phyloP scores from a whole-genome alignment of 352 stramenopile species.

The Pythium rhizo-oryzae region DNA sequence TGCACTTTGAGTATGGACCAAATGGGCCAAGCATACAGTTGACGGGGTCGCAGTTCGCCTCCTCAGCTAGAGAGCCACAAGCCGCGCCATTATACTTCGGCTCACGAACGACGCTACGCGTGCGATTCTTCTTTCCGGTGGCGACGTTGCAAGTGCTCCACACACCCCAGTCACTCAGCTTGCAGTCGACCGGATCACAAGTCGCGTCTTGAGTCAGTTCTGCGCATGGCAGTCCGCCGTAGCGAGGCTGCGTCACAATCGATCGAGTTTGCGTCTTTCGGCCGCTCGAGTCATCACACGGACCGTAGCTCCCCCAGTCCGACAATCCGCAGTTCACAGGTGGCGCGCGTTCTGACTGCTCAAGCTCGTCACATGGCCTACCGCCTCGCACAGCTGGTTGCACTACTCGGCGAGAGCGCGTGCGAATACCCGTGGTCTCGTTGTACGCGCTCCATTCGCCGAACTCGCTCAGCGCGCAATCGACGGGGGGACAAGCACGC shows the following conservation, averaged over 20 bases:
- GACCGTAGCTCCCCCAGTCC: constrained; percentile 47
- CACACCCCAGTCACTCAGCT: constrained; percentile 43
- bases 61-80: constrained; percentile 43
- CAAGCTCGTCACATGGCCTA: constrained; percentile 34
- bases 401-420: constrained; percentile 17
- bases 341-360: constrained; percentile 36
- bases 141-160: constrained; percentile 48
- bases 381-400: constrained; percentile 41
- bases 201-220: constrained; percentile 33
- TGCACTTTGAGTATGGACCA: constrained; percentile 10
- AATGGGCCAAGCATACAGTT: constrained; percentile 32
- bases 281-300: constrained; percentile 35
- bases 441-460: constrained; percentile 30
- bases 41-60: constrained; percentile 39
- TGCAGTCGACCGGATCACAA: constrained; percentile 53
- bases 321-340: constrained; percentile 57
- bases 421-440: constrained; percentile 21
- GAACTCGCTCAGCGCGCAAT: constrained; percentile 30
- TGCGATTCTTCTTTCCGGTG: constrained; percentile 37
- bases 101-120: constrained; percentile 33
- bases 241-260: constrained; percentile 46
- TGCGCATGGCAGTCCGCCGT: constrained; percentile 51
- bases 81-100: constrained; percentile 43
- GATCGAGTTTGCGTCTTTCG: constrained; percentile 45
- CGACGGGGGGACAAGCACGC: constrained; percentile 39